Evolutionary conservation across 2,329 filamentous ascomycete genomes (phyloP), one percentile per base, ranked within the genome.

Genomic region (Zymoseptoria crescenta): DNA sequence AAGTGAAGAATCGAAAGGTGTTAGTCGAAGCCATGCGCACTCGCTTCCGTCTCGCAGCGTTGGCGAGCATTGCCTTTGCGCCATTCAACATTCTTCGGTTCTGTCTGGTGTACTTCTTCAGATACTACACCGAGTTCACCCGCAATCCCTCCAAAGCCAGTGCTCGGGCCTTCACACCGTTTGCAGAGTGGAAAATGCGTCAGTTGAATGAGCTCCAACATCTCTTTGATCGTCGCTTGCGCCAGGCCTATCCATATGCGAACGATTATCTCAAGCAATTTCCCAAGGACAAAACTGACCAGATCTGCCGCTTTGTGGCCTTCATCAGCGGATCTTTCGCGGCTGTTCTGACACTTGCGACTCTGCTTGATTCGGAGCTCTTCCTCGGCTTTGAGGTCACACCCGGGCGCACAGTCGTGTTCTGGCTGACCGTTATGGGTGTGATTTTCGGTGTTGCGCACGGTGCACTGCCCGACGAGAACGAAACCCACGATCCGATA

Each of bases 141-240:
- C 95, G 92, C 70, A 96, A 96, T 63, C 93, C 91, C 0, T 86
- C 90, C 0, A 87, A 91, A 63, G 83, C 96, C 45, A 88, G 89
- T n/a, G 87, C 91, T 16, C 86, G 94, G 49, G 87, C 91, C 65
- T 99, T 96, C 71, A 97, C 93, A 0, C 89, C 91, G 1, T 83
- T 96, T 55, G 94, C 94, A 0, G 89, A 96, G 72, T 99, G 94
- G 94, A 97, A 96, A 69, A 96, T 99, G 64, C 87, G 94, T 53
- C 93, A 97, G 72, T 99, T 97, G 80, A 99, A 99, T 69, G 94
- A 99, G 73, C 81, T 99, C 1, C 87, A 88, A 58, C 94, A 99
- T 73, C 81, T 97, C 1, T 99, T 97, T 68, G 84, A 91, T 61
- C 89, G 93, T 64, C 86, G 94, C 20, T 80, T 93, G 49, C 92